phyloP scores from a whole-genome alignment of 345 rosid genomes.

The Isatis tinctoria region DNA sequence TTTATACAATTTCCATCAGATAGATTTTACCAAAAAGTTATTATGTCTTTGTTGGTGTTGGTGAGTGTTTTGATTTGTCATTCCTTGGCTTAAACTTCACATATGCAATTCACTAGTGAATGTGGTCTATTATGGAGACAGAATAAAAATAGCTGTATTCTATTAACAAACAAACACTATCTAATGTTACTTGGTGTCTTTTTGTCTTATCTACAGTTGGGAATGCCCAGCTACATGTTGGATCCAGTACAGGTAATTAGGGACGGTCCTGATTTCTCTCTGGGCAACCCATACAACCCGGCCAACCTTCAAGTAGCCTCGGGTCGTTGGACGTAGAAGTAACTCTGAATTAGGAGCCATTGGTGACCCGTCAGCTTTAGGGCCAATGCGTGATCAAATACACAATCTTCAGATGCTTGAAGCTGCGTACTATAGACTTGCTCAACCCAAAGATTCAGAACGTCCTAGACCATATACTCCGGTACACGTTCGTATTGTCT shows the following conservation, averaged over 20 bases:
- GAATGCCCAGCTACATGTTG: constrained; percentile 53
- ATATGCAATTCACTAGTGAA: constrained; percentile 12
- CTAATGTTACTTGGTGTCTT: not conserved
- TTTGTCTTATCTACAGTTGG: constrained; percentile 45
- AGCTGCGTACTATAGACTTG: constrained; percentile 72
- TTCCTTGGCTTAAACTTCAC: constrained; percentile 33
- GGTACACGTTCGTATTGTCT: constrained; percentile 38
- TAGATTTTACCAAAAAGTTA: not conserved
- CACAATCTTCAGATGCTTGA: constrained; percentile 89
- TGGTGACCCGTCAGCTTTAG: constrained; percentile 69
- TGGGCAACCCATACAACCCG: constrained; percentile 75
- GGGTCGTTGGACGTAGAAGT: constrained; percentile 94
- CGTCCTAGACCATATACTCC: constrained; percentile 78
- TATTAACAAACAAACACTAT: not conserved
- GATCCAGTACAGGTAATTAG: constrained; percentile 59
- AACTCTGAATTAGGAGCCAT: constrained; percentile 77
- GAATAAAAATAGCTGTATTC: not conserved
- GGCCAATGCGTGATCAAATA: constrained; percentile 63
- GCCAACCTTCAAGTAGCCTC: constrained; percentile 62
- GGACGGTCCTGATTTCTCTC: constrained; percentile 71
- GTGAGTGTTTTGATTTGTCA: constrained; percentile 20
- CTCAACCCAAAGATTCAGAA: constrained; percentile 92
- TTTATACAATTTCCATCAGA: not conserved
- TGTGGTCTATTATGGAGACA: not conserved
- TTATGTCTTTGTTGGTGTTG: constrained; percentile 20